Evolutionary conservation across 1,284 basidiomycete species (phyloP).

Genomic region (Trametes polyzona): DNA sequence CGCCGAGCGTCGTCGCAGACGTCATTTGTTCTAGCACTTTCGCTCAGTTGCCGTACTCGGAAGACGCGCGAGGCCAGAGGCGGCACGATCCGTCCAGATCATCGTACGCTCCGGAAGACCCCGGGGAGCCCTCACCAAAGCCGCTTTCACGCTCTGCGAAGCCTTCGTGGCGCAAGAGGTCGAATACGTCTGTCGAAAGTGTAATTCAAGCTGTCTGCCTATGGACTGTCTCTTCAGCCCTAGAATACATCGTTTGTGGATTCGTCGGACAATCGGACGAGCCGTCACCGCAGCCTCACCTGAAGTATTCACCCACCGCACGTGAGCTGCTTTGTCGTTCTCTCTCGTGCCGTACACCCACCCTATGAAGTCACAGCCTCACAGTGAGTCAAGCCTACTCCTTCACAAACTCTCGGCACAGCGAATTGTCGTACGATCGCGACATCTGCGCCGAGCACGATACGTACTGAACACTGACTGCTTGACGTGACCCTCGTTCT

Average conservation of each 20-base stretch:
- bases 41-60: background rate
- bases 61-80: constrained; percentile 5
- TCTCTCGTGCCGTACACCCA: background rate
- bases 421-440: no score
- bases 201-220: no score
- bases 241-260: no score
- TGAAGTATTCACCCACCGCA: background rate
- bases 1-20: background rate
- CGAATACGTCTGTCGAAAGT: background rate
- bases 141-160: background rate
- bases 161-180: background rate
- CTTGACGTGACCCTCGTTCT: no score
- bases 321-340: background rate
- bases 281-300: no score
- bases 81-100: constrained; percentile 8
- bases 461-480: no score
- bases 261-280: no score
- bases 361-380: background rate
- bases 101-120: background rate
- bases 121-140: background rate
- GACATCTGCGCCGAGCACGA: no score
- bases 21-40: constrained; percentile 13
- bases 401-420: no score
- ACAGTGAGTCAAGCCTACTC: background rate
- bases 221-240: no score